These are phyloP conservation scores for Phlebiopsis gigantea DNA, from an alignment of 768 basidiomycete genomes.

Conservation along the genomic window DNA sequence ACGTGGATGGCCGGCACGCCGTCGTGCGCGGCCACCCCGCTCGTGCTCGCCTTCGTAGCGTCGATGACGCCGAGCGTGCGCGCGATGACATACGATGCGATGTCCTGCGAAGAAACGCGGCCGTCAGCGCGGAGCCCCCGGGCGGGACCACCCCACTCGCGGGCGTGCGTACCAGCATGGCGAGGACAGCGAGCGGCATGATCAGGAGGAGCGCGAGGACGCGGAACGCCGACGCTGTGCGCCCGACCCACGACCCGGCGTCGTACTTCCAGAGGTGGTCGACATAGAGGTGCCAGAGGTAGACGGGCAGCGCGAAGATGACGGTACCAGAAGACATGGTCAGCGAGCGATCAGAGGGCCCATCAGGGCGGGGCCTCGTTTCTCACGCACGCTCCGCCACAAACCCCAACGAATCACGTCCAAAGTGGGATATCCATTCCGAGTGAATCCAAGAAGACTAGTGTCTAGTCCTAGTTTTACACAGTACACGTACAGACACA, in stretches of 20 bases:
- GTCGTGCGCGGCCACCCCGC: slow-evolving; percentile 30
- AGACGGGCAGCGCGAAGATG: slow-evolving; percentile 31
- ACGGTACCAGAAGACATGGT: slow-evolving; percentile 6
- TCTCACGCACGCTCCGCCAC: neutral
- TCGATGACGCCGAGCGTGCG: slow-evolving; percentile 77
- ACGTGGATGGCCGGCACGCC: slow-evolving; percentile 12
- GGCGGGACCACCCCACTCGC: no score
- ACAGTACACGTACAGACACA: slow-evolving; percentile 3
- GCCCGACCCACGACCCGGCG: slow-evolving; percentile 61
- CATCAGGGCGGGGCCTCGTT: neutral
- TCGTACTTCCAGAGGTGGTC: slow-evolving; percentile 61
- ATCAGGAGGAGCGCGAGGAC: slow-evolving; percentile 51
- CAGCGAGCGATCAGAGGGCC: neutral
- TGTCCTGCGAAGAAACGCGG: slow-evolving; percentile 45
- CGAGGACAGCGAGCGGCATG: slow-evolving; percentile 51
- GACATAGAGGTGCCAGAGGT: slow-evolving; percentile 57
- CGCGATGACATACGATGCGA: slow-evolving; percentile 76
- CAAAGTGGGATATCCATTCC: neutral
- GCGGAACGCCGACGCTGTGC: slow-evolving; percentile 57
- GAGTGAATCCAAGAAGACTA: neutral
- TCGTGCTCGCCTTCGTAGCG: slow-evolving; percentile 68
- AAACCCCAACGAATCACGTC: neutral
- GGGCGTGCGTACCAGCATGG: slow-evolving; percentile 51
- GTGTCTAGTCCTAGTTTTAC: slow-evolving; percentile 1
- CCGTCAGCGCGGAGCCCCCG: neutral